Conservation (phyloP, 2,329 filamentous ascomycete species). For the Aaosphaeria pasadenensis region DNA sequence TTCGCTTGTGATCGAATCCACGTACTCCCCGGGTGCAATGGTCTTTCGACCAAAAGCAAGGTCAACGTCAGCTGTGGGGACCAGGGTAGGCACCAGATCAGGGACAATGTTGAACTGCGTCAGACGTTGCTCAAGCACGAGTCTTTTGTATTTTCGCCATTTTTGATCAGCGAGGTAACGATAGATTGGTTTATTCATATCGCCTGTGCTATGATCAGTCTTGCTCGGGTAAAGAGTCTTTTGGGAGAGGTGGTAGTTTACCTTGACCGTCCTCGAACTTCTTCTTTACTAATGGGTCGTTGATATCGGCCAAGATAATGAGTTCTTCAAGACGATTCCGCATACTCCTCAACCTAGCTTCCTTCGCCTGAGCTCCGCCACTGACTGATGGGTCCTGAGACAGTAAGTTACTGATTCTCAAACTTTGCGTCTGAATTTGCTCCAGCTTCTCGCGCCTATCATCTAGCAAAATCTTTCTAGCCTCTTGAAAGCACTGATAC, state of each 20-base stretch:
- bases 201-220: conserved; percentile 55
- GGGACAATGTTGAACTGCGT: conserved; percentile 83
- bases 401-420: conserved; percentile 66
- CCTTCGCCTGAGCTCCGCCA: conserved; percentile 64
- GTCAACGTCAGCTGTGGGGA: conserved; percentile 75
- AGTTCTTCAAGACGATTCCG: conserved; percentile 69
- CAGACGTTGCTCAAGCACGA: conserved; percentile 80
- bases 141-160: conserved; percentile 81
- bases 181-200: conserved; percentile 97
- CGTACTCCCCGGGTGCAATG: conserved; percentile 72
- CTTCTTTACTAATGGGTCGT: conserved; percentile 91
- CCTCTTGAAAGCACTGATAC: conserved; percentile 98
- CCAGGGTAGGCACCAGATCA: conserved; percentile 78
- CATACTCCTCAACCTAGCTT: conserved; percentile 67
- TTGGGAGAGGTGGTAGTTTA: conserved; percentile 41
- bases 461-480: conserved; percentile 73
- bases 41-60: conserved; percentile 72
- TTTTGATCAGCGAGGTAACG: conserved; percentile 81
- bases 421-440: conserved; percentile 65
- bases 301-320: conserved; percentile 90
- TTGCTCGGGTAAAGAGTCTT: background rate
- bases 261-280: conserved; percentile 88
- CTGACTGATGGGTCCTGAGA: conserved; percentile 55
- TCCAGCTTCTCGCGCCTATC: conserved; percentile 80
- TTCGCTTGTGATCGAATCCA: conserved; percentile 73